These are phyloP conservation scores for Gremmenia infestans DNA, from an alignment of 2,329 filamentous ascomycete species.

Conservation along the genomic window DNA sequence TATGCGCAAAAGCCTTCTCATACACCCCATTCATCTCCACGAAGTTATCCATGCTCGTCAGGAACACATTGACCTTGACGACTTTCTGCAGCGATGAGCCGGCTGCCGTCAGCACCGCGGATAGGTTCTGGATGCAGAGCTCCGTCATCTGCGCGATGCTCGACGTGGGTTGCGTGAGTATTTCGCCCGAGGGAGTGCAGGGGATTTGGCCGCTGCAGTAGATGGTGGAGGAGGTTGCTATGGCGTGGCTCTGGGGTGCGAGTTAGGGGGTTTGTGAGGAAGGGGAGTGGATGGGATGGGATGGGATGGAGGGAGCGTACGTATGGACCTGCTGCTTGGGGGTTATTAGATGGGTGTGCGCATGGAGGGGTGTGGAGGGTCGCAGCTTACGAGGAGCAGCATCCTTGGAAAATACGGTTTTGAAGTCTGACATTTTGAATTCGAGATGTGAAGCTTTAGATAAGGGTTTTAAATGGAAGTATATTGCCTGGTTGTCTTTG, in stretches of 20 bases:
- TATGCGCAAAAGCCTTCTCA: slow-evolving; percentile 76
- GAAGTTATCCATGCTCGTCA: slow-evolving; percentile 86
- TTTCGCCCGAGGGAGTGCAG: slow-evolving; percentile 26
- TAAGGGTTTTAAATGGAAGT: not conserved
- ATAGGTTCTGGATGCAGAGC: slow-evolving; percentile 71
- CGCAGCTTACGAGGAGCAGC: slow-evolving; percentile 30
- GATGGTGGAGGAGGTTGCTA: slow-evolving; percentile 60
- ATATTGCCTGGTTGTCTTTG: not conserved
- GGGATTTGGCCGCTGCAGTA: slow-evolving; percentile 57
- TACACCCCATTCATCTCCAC: slow-evolving; percentile 81
- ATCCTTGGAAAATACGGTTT: slow-evolving; percentile 30
- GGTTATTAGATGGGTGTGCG: slow-evolving; percentile 5
- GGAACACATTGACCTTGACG: slow-evolving; percentile 77
- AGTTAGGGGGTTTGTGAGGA: slow-evolving; percentile 9
- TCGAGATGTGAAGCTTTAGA: not conserved
- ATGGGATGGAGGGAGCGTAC: slow-evolving; percentile 9
- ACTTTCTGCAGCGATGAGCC: slow-evolving; percentile 75
- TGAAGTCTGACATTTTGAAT: slow-evolving; percentile 30
- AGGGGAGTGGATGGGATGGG: not conserved
- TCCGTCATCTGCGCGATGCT: slow-evolving; percentile 61
- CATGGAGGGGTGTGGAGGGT: not conserved
- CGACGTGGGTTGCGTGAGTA: slow-evolving; percentile 44
- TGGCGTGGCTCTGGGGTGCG: slow-evolving; percentile 51
- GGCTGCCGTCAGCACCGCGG: slow-evolving; percentile 78
- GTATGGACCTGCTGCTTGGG: slow-evolving; percentile 27